A percentile compares a stretch with the other conserved stretches of the same genome.
These are phyloP conservation scores for Austroboletus novae-zelandiae DNA, from an alignment of 1,284 basidiomycete species.

Conservation along the genomic window DNA sequence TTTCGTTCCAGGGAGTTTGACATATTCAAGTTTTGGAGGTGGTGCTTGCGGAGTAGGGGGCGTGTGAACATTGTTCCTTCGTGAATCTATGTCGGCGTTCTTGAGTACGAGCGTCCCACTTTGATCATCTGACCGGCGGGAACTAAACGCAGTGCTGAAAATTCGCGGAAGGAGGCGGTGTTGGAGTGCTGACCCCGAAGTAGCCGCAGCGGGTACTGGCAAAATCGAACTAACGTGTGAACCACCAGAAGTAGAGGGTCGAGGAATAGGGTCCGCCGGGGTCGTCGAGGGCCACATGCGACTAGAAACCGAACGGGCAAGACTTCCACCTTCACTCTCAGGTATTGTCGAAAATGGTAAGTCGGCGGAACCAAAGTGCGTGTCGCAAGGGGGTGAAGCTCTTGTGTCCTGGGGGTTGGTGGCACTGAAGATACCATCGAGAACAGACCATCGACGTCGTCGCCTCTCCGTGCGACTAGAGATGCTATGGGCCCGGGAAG, in stretches of 20 bases:
- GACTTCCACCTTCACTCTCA: constrained; percentile 17
- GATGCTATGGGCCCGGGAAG: constrained; percentile 30
- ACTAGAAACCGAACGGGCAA: constrained; percentile 26
- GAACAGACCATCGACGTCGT: constrained; percentile 43
- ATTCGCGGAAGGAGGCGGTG: constrained; percentile 70
- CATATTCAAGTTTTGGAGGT: constrained; percentile 84
- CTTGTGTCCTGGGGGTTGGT: constrained; percentile 24
- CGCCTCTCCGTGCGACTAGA: constrained; percentile 27
- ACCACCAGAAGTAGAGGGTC: constrained; percentile 27
- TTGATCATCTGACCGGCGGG: constrained; percentile 58
- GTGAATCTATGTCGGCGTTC: constrained; percentile 36
- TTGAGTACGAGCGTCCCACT: constrained; percentile 32
- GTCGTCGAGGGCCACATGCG: constrained; percentile 14
- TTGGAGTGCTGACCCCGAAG: constrained; percentile 39
- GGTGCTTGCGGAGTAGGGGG: constrained; percentile 50
- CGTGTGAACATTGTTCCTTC: constrained; percentile 30
- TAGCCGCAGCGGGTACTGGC: constrained; percentile 32
- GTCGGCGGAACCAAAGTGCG: constrained; percentile 15
- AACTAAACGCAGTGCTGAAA: constrained; percentile 60
- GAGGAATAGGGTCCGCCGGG: constrained; percentile 7
- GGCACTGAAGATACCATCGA: constrained; percentile 43
- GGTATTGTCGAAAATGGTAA: constrained; percentile 12
- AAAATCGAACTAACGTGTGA: constrained; percentile 13
- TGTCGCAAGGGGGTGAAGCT: constrained; percentile 23
- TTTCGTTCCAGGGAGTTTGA: constrained; percentile 88